These are phyloP conservation scores for Ophiostoma tasmaniense DNA, from an alignment of 2,329 filamentous ascomycete species.

Conservation along the genomic window DNA sequence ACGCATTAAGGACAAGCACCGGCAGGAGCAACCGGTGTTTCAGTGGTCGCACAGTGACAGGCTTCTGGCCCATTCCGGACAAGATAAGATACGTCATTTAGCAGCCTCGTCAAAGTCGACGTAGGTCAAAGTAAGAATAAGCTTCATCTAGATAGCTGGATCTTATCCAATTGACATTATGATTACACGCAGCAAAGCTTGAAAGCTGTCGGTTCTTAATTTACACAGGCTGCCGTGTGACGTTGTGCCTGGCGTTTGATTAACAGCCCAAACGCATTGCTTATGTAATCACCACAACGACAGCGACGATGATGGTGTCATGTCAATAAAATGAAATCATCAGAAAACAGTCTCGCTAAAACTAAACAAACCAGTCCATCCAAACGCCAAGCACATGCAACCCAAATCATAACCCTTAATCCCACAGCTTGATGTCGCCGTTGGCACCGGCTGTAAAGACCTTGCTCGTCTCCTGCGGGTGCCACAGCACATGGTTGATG, in stretches of 20 bases:
- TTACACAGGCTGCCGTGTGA: neutral
- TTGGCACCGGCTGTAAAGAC: conserved; percentile 84
- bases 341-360: neutral
- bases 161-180: neutral
- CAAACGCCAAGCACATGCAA: neutral
- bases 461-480: conserved; percentile 95
- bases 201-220: neutral
- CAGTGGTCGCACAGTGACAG: neutral
- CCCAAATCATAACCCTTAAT: conserved; percentile 43
- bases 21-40: neutral
- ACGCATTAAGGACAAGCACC: neutral
- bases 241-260: neutral
- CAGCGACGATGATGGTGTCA: neutral
- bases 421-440: conserved; percentile 86
- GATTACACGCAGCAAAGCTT: neutral
- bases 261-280: neutral
- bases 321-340: neutral
- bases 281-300: neutral
- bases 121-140: neutral
- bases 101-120: neutral
- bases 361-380: neutral
- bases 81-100: conserved; percentile 5
- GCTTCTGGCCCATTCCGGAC: neutral
- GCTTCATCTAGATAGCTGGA: neutral
- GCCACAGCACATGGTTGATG: conserved; percentile 85